Base-by-base conservation (phyloP, 495 filamentous ascomycete species). In the Lichina pygmaea region DNA sequence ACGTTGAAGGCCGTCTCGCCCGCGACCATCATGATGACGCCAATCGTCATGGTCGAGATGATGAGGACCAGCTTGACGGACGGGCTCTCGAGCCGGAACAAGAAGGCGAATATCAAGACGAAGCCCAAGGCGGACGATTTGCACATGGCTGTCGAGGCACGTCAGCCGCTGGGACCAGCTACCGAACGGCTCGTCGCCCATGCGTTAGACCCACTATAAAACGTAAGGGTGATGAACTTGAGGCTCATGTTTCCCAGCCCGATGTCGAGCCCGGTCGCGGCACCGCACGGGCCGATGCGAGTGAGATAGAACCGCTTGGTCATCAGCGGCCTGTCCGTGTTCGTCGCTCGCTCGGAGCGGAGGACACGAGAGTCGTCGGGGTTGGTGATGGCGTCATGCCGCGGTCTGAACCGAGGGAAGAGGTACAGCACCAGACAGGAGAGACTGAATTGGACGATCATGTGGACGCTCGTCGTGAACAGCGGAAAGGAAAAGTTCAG, bases 11-110 rank as follows among this genome's bases (percentile, higher is more conserved):
- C 75, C n/a, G 86, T 71, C 61, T 99, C 89, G 24, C 86, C 86
- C 2, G 85, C 81, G 4, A 99, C 91, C 91, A 99, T 99, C 86
- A 95, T 93, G 50, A 95, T 69, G 24, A 99, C 91, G 46, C 91
- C 91, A 3, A 75, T 53, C 0, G 86, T 99, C 91, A 99, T 95
- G 49, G 81, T 77, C 43, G 71, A 68, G 49, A 99, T 95, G 50
- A 99, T 83, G 34, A 70, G 60, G 17, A 92, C 77, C 16, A 99
- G 69, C 51, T 75, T 77, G 63, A 81, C 73, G 0, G 86, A 93
- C 0, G 82, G 82, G 6, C 70, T 68, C 60, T 99, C 91, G 32
- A 99, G 75, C 34, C 78, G 77, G 66, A 99, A 95, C 43, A 91
- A 53, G 57, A 99, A 92, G 48, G 91, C 91, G 60, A 99, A 99